These are phyloP conservation scores for Epichloe amarillans DNA, from an alignment of 2,329 filamentous ascomycete species.

Conservation along the genomic window DNA sequence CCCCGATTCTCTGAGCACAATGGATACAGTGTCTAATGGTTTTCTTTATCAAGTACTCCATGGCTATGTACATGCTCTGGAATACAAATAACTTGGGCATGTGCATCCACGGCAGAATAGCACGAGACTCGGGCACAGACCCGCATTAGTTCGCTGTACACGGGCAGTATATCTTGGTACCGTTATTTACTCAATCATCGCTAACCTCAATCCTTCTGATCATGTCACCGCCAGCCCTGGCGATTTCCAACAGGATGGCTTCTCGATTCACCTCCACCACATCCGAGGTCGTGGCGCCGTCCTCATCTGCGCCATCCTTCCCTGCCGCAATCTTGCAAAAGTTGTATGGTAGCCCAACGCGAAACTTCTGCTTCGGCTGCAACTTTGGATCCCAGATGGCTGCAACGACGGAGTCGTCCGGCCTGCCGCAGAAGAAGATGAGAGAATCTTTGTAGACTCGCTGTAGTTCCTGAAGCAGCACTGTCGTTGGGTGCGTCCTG, in stretches of 20 bases:
- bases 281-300: constrained; percentile 16
- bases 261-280: constrained; percentile 52
- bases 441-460: constrained; percentile 53
- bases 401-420: constrained; percentile 40
- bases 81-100: too few relatives aligned
- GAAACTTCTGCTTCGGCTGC: constrained; percentile 44
- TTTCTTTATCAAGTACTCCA: too few relatives aligned
- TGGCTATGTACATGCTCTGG: background rate
- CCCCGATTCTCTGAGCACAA: too few relatives aligned
- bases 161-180: too few relatives aligned
- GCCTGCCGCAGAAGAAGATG: constrained; percentile 65
- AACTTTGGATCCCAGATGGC: constrained; percentile 46
- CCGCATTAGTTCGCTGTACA: too few relatives aligned
- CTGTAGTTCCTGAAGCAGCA: constrained; percentile 56
- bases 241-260: constrained; percentile 60
- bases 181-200: constrained; percentile 4
- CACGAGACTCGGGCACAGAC: too few relatives aligned
- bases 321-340: constrained; percentile 18
- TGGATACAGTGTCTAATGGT: too few relatives aligned
- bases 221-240: constrained; percentile 51
- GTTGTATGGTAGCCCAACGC: constrained; percentile 56
- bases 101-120: too few relatives aligned
- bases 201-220: constrained; percentile 50
- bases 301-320: constrained; percentile 19
- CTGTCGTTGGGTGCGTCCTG: constrained; percentile 45